Evolutionary conservation across 2,329 filamentous ascomycete genomes (phyloP).

Genomic region (Celoporthe dispersa): DNA sequence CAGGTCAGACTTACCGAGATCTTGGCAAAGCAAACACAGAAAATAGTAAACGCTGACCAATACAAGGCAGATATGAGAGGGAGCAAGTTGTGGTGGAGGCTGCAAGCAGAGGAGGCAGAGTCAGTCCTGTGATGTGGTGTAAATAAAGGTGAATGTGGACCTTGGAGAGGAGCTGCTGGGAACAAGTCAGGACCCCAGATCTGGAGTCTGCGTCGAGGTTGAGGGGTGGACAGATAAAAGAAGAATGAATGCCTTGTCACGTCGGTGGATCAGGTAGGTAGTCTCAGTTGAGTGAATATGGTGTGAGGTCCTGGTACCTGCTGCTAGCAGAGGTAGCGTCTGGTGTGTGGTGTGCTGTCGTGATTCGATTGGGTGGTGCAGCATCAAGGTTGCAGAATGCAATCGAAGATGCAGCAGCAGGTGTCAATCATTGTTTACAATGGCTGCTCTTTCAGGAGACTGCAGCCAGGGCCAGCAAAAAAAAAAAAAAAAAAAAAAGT

Average conservation of each 20-base stretch:
- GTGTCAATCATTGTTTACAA: slow-evolving; percentile 1
- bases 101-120: background rate
- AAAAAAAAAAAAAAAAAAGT: background rate
- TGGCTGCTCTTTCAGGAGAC: background rate
- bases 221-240: background rate
- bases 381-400: slow-evolving; percentile 9
- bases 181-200: background rate
- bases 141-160: background rate
- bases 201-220: background rate
- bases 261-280: background rate
- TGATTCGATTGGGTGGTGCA: background rate
- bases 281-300: background rate
- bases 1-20: slow-evolving; percentile 16
- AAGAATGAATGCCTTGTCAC: background rate
- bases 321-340: background rate
- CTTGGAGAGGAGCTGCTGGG: background rate
- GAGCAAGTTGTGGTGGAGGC: background rate
- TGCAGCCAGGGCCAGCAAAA: background rate
- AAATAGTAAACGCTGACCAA: slow-evolving; percentile 19
- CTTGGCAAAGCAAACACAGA: slow-evolving; percentile 5
- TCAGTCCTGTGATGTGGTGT: background rate
- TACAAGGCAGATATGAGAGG: slow-evolving; percentile 5
- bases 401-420: background rate
- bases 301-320: background rate
- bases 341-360: slow-evolving; percentile 14